Evolutionary conservation across 2,329 filamentous ascomycete genomes (phyloP), one percentile per base, ranked within the genome.

Genomic region (Verticillium dahliae): DNA sequence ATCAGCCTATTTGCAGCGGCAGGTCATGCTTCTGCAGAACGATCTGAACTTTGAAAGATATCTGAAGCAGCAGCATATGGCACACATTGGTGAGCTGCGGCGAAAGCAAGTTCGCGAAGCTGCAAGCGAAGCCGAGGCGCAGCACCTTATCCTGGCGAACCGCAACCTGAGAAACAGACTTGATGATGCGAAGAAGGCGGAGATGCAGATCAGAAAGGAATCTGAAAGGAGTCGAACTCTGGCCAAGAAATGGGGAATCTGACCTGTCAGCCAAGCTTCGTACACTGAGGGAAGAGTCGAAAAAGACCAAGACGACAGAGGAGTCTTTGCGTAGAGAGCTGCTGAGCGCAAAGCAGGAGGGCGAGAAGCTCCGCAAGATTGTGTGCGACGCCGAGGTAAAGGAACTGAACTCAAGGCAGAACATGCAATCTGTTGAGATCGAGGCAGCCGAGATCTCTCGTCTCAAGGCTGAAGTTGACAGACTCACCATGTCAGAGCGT

Each of bases 31-130:
- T 2, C 74, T 95, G 11, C 86, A 89, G 55, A 95, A 93, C 64
- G 90, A 95, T 67, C 79, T 95, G 54, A 90, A 90, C 66, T 95
- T 94, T 69, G 91, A 95, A 72, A 83, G 90, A 33, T 94, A 92
- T 73, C 82, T 94, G 68, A 94, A 93, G 71, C 86, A 92, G 65
- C 91, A 95, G 69, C 91, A 94, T 71, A 85, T 93, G 66, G 85
- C 88, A 1, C 90, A 94, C 62, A 93, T 95, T 70, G 90, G 90
- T 1, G 89, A 91, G 69, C 76, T 95, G 52, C 88, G 90, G 67
- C 82, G 90, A 14, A 87, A 87, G 64, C 88, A 92, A 62, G 85
- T 94, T 65, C 85, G 85, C 65, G 89, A 93, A 71, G 90, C 90
- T 7, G 89, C 90, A 1, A 89, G 86, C 1, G 91, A 94, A 71